phyloP scores from a whole-genome alignment of 2,329 filamentous ascomycete species.

The Alternaria novae-zelandiae region DNA sequence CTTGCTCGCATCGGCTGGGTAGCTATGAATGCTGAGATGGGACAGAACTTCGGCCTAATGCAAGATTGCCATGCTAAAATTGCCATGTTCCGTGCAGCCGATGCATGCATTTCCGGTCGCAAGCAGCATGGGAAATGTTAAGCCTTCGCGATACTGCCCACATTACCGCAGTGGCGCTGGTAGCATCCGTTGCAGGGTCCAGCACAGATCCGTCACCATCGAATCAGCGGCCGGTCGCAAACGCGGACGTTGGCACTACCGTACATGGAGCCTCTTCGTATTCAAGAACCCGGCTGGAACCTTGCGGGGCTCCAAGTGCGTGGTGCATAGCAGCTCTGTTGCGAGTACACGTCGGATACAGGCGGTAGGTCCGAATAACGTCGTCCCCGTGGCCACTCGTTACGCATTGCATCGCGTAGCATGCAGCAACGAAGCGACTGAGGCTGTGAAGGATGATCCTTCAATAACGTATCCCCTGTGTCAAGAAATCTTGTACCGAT shows the following conservation, averaged over 20 bases:
- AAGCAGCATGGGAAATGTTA: slow-evolving; percentile 20
- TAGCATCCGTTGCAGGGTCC: slow-evolving; percentile 15
- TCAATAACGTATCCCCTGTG: neutral
- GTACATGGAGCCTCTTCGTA: slow-evolving; percentile 8
- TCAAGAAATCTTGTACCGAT: slow-evolving; percentile 3
- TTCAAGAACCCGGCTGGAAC: neutral
- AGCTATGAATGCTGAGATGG: neutral
- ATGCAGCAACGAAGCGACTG: slow-evolving; percentile 13
- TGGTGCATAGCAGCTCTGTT: neutral
- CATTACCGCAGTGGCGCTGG: slow-evolving; percentile 21
- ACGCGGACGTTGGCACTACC: slow-evolving; percentile 4
- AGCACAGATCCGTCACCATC: neutral
- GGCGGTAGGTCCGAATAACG: neutral
- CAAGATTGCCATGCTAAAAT: slow-evolving; percentile 8
- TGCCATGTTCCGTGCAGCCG: slow-evolving; percentile 16
- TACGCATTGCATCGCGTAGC: neutral
- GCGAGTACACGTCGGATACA: neutral
- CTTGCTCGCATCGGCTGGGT: neutral
- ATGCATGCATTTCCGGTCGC: slow-evolving; percentile 14
- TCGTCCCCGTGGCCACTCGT: neutral
- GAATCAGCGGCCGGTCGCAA: slow-evolving; percentile 4
- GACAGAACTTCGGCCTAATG: neutral
- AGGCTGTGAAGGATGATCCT: slow-evolving; percentile 26
- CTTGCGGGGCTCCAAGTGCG: slow-evolving; percentile 1
- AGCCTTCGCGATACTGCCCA: slow-evolving; percentile 19